A percentile compares a stretch with the other conserved stretches of the same genome.
Evolutionary conservation across 1,139 yeast species (phyloP).

Genomic region (Pichia sp.): DNA sequence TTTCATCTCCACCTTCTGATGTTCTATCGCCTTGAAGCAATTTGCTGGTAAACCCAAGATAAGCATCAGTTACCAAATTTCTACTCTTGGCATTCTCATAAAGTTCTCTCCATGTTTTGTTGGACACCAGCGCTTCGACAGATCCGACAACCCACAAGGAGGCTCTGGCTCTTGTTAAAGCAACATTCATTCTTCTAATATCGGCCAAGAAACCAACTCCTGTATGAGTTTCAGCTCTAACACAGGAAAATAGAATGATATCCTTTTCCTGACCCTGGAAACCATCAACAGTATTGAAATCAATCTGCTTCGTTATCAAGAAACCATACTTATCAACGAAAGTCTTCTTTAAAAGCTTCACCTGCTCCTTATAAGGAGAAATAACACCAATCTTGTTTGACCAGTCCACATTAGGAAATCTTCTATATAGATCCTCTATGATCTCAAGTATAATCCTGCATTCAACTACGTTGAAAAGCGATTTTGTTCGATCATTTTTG

Average conservation of each 20-base stretch:
- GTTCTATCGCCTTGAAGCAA: neutral
- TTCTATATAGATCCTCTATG: slow-evolving; percentile 49
- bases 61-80: slow-evolving; percentile 23
- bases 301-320: slow-evolving; percentile 60
- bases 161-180: slow-evolving; percentile 86
- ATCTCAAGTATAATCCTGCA: slow-evolving; percentile 70
- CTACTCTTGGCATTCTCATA: slow-evolving; percentile 59
- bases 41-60: slow-evolving; percentile 25
- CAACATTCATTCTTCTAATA: slow-evolving; percentile 92
- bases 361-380: slow-evolving; percentile 93
- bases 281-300: slow-evolving; percentile 94
- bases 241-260: slow-evolving; percentile 89
- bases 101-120: slow-evolving; percentile 66
- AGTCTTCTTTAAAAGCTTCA: slow-evolving; percentile 49
- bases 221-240: slow-evolving; percentile 54
- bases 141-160: slow-evolving; percentile 93
- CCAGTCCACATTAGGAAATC: slow-evolving; percentile 52
- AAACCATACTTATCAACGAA: slow-evolving; percentile 62
- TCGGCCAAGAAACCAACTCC: slow-evolving; percentile 89
- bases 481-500: slow-evolving; percentile 57
- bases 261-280: slow-evolving; percentile 98
- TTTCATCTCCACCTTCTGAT: neutral
- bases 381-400: slow-evolving; percentile 80
- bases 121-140: slow-evolving; percentile 53
- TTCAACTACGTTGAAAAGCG: slow-evolving; percentile 67